Evolutionary conservation across 2,329 filamentous ascomycete genomes (phyloP), one percentile per base, ranked within the genome.

Genomic region (Hypomyces perniciosus): DNA sequence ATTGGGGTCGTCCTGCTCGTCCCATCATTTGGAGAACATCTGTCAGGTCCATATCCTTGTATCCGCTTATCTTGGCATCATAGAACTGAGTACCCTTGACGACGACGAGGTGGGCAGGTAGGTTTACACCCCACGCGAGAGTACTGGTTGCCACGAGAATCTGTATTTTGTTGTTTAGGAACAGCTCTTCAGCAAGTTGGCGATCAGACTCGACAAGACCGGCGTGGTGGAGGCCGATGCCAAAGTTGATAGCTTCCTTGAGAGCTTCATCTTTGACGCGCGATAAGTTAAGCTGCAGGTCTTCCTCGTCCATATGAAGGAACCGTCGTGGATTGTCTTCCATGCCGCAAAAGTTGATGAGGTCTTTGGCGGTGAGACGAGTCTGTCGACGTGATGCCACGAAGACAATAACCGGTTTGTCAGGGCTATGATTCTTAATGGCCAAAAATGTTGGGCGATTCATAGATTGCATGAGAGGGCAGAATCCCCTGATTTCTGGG

Each of bases 21-120:
- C 93, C 93, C 29, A 99, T 77, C 93, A 99, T 99, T 70, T 99
- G 93, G 55, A 99, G 74, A 31, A 99, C 93, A 69, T 99, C 93
- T 0, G 93, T 99, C 53, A 99, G 73, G 66, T 99, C 93, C 95
- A 99, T 99, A 68, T 99, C 95, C 65, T 89, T 93, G 72, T 99
- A 99, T 0, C 87, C 92, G 72, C 97, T 93, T 4, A 89, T 93
- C 70, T 99, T 99, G 37, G 93, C 93, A 62, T 99, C 93, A 65
- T 95, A 99, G 72, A 88, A 99, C 63, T 99, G 95, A 1, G 93
- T 99, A 48, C 93, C 93, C 68, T 99, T 99, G 54, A 99, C 95
- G 1, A 99, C 88, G 3, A 99, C 93, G 5, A 99, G 77, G 71
- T 99, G 95, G 2, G 95, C 93, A 0, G 95, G 95, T 61, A 99